Evolutionary conservation across 305 asterid genomes (phyloP), one percentile per base, ranked within the genome.

Genomic region (Euphrasia arctica): DNA sequence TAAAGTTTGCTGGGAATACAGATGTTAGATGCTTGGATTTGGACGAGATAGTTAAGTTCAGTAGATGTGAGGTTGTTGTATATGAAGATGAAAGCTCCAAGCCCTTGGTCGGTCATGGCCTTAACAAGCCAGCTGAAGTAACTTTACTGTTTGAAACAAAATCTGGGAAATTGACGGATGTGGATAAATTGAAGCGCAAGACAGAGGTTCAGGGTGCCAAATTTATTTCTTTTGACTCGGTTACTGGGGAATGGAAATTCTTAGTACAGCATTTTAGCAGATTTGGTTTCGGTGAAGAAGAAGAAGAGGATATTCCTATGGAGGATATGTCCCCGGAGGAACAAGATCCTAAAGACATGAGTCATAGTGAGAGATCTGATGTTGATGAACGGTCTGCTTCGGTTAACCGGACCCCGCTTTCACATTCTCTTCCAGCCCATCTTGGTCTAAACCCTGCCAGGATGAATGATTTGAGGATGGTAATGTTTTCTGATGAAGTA

Each of bases 381-480:
- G 69, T 77, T 67, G 91, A 82, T 70, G 88, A 84, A 60, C 89
- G 72, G 65, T 62, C 73, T 70, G 76, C 71, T 65, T 63, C 78
- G 15, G 78, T 66, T 55, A 82, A 85, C 55, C 70, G 74, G 64
- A 70, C 85, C 63, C 77, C 69, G 31, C 90, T 92, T 66, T 80
- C 96, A 51, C 97, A 90, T 78, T 92, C 98, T 70, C 94, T 90
- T 77, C 98, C 98, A 34, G 90, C 95, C 62, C 96, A 86, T 79
- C 96, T 92, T 63, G 90, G 97, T 75, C 96, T 92, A 54, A 95
- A 87, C 79, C 96, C 97, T 70, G 75, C 47, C 63, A 83, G 85
- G 76, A 90, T 90, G 98, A 87, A 78, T n/a, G 91, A 84, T 76
- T 72, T 90, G 86, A 84, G 78, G 79, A 73, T 85, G 89, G 54